These are phyloP conservation scores for Lipomyces yamanashiensis DNA, from an alignment of 805 yeast species.

Conservation along the genomic window DNA sequence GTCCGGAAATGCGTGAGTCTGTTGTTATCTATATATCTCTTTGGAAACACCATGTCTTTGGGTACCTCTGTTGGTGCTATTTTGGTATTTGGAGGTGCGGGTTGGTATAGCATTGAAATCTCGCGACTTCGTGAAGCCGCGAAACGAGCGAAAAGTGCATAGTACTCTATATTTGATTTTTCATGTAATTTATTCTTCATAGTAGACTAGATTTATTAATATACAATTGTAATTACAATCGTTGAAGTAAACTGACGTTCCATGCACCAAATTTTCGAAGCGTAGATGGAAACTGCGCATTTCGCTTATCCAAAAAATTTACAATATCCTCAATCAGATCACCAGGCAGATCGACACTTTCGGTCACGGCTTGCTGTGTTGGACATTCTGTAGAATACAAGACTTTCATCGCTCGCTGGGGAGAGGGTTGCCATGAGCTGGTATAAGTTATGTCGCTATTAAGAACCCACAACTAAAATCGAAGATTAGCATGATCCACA, in stretches of 20 bases:
- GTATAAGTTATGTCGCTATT: slow-evolving; percentile 49
- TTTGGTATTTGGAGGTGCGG: slow-evolving; percentile 61
- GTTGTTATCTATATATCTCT: slow-evolving; percentile 58
- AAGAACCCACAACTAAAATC: slow-evolving; percentile 54
- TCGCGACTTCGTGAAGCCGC: slow-evolving; percentile 25
- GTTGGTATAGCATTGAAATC: slow-evolving; percentile 48
- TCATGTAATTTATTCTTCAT: background rate
- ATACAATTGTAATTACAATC: slow-evolving; percentile 19
- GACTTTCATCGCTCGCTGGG: slow-evolving; percentile 50
- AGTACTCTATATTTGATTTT: background rate
- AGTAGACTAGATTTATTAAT: background rate
- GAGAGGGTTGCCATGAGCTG: slow-evolving; percentile 34
- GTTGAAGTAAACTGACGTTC: slow-evolving; percentile 42
- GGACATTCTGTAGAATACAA: slow-evolving; percentile 46
- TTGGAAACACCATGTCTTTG: slow-evolving; percentile 52
- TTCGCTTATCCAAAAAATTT: slow-evolving; percentile 41
- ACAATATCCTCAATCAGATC: slow-evolving; percentile 45
- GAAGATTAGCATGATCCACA: background rate
- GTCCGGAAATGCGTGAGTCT: slow-evolving; percentile 67
- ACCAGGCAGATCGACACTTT: slow-evolving; percentile 46
- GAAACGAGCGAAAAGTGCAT: slow-evolving; percentile 19
- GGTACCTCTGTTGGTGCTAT: slow-evolving; percentile 54
- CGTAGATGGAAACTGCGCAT: slow-evolving; percentile 47
- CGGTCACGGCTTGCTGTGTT: slow-evolving; percentile 39
- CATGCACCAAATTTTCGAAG: slow-evolving; percentile 40